phyloP scores from a whole-genome alignment of 1,284 basidiomycete species.

The Ustilago sp. region DNA sequence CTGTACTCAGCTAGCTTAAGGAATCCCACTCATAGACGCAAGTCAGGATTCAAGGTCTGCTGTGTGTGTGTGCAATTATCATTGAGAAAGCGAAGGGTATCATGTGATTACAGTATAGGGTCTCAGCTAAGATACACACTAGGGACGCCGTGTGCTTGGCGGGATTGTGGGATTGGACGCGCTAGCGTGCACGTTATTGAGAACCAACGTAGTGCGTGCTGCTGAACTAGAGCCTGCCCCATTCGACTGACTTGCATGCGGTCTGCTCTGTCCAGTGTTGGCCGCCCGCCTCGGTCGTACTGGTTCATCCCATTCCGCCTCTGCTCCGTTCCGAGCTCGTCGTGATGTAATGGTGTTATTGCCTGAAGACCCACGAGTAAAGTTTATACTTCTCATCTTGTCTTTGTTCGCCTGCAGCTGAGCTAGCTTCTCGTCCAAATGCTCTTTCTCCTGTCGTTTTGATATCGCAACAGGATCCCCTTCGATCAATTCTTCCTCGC shows the following conservation, averaged over 20 bases:
- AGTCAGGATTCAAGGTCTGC: too few species aligned
- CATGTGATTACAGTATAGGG: not conserved
- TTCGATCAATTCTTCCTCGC: conserved; percentile 11
- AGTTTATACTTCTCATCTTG: conserved; percentile 4
- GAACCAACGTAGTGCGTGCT: not conserved
- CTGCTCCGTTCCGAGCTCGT: not conserved
- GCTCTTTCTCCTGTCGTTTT: not conserved
- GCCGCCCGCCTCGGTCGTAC: not conserved
- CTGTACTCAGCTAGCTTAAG: not conserved
- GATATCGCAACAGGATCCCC: conserved; percentile 24
- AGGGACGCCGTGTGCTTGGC: not conserved
- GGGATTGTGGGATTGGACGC: not conserved
- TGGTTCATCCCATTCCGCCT: not conserved
- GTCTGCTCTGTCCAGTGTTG: not conserved
- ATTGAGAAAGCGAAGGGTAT: not conserved
- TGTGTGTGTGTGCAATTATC: not conserved
- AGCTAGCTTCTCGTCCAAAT: not conserved
- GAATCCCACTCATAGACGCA: not conserved
- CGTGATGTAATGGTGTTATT: not conserved
- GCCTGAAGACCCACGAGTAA: not conserved
- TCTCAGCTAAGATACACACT: not conserved
- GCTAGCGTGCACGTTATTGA: not conserved
- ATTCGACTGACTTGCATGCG: not conserved
- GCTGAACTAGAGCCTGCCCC: not conserved
- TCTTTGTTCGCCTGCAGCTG: conserved; percentile 2